Base-by-base conservation (phyloP, 2,329 filamentous ascomycete genomes). In the Colletotrichum eleusines region DNA sequence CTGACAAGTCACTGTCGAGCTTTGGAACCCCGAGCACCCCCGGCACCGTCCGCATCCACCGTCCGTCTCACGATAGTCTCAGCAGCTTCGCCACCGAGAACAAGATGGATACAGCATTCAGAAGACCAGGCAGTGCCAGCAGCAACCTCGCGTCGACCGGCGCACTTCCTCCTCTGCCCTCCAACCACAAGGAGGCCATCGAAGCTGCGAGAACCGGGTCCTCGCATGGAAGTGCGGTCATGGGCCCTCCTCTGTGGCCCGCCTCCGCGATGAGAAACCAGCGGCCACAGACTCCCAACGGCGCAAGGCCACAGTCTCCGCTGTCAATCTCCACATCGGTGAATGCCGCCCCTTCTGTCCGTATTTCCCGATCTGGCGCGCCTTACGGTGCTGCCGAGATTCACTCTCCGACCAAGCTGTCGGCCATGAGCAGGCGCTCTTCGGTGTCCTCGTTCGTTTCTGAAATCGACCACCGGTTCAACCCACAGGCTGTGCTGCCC, bases 361-460 rank as follows among this genome's bases (percentile, higher is more conserved):
- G 85, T 46, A 81, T 83, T 55, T 78, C 77, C 65, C 84, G 86
- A 69, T 80, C 82, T 60, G 81, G 82, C 73, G 82, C 67, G 20
- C 57, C 85, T 59, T 80, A 86, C 40, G 87, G 84, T 28, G 80
- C 80, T 31, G 78, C 78, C 3, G 84, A 87, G 70, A 71, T 85
- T 60, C 82, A 89, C 16, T 87, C 87, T 5, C 84, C 87, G 1
- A 81, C 83, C 2, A 82, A 81, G 71, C 74, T 81, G 59, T 79
- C 78, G 11, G 76, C 78, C 71, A 75, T 80, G 76, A 86, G 85
- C 74, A 89, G 92, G 53, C 90, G 93, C 74, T 97, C 94, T 3
- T 99, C 96, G 0, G 89, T 98, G 8, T 97, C 96, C 0, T 98
- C 96, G 0, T 99, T 99, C 78, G 94, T 91, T 7, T 98, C 96